These are phyloP conservation scores for Fennellomyces sp. DNA, from an alignment of 371 early-diverging fungal species.

Conservation along the genomic window DNA sequence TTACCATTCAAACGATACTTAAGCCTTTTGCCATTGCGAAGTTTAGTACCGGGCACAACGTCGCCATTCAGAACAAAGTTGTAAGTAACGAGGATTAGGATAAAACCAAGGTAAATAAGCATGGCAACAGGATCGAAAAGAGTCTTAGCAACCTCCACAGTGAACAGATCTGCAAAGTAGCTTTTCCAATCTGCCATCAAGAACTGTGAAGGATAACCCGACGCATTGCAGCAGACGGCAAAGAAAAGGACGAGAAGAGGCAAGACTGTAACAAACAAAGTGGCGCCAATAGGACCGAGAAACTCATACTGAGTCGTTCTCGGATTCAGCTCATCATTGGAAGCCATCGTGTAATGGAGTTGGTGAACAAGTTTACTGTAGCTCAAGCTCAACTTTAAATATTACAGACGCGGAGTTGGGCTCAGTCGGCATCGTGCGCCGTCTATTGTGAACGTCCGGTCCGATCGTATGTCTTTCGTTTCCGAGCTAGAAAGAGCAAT, in stretches of 20 bases:
- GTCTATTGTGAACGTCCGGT: neutral
- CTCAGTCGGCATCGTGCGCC: neutral
- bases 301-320: constrained; percentile 72
- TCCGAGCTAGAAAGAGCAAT: constrained; percentile 11
- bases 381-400: neutral
- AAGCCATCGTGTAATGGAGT: neutral
- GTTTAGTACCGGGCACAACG: constrained; percentile 63
- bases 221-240: constrained; percentile 37
- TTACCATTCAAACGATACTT: constrained; percentile 80
- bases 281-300: constrained; percentile 83
- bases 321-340: constrained; percentile 46
- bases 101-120: constrained; percentile 67
- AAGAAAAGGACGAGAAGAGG: constrained; percentile 62
- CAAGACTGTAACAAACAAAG: constrained; percentile 62
- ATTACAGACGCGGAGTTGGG: neutral
- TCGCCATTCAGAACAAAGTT: constrained; percentile 73
- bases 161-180: constrained; percentile 16
- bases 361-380: neutral
- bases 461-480: constrained; percentile 18
- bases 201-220: constrained; percentile 44
- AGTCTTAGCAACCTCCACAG: constrained; percentile 21
- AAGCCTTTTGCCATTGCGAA: constrained; percentile 70
- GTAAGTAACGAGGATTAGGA: constrained; percentile 67
- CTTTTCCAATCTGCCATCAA: constrained; percentile 26
- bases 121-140: constrained; percentile 56